phyloP scores from a whole-genome alignment of 2,329 filamentous ascomycete genomes.

The Acrodontium crateriforme region DNA sequence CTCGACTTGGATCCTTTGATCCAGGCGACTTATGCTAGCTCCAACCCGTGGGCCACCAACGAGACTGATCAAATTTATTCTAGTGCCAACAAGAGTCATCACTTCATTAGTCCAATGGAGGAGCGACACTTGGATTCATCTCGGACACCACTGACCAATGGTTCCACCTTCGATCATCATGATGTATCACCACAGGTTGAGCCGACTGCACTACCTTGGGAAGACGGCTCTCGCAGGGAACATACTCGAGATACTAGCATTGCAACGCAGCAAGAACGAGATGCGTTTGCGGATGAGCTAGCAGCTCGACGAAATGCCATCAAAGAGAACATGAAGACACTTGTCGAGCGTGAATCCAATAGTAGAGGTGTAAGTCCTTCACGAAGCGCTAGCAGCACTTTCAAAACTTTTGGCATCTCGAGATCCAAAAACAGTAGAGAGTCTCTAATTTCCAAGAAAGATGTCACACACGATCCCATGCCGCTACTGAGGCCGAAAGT shows the following conservation, averaged over 20 bases:
- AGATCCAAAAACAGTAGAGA: slow-evolving; percentile 54
- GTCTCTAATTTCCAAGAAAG: slow-evolving; percentile 42
- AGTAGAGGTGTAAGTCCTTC: slow-evolving; percentile 23
- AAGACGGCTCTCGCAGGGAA: slow-evolving; percentile 33
- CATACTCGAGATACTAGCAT: slow-evolving; percentile 37
- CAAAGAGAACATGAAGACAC: slow-evolving; percentile 58
- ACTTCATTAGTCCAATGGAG: neutral
- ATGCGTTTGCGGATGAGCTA: slow-evolving; percentile 61
- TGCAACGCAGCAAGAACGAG: slow-evolving; percentile 42
- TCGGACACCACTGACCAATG: neutral
- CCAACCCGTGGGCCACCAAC: slow-evolving; percentile 42
- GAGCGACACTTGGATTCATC: neutral
- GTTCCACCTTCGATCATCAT: slow-evolving; percentile 4
- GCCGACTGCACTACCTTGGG: slow-evolving; percentile 25
- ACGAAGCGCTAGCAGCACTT: slow-evolving; percentile 17
- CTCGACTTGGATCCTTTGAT: slow-evolving; percentile 23
- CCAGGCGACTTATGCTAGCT: slow-evolving; percentile 36
- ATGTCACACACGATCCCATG: too few species aligned
- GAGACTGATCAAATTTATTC: slow-evolving; percentile 24
- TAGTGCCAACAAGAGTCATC: neutral
- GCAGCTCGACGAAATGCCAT: slow-evolving; percentile 57
- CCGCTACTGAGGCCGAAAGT: too few species aligned
- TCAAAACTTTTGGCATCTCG: slow-evolving; percentile 50
- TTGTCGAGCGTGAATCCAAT: slow-evolving; percentile 46
- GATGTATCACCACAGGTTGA: slow-evolving; percentile 9